Base-by-base conservation (phyloP, 345 rosid genomes). In the Eutrema yunnanense region DNA sequence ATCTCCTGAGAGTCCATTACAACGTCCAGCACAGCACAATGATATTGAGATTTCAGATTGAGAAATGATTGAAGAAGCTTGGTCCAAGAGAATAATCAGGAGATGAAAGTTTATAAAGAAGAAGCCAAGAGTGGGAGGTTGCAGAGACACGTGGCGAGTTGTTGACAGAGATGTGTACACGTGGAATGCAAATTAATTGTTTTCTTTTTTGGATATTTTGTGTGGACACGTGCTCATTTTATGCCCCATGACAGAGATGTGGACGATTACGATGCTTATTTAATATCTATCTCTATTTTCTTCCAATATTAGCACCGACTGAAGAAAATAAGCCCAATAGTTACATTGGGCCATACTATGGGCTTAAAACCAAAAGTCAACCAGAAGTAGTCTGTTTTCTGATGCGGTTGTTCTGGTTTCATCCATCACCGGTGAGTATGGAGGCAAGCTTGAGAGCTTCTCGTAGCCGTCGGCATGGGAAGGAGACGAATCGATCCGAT, bases 1-100 rank as follows among this genome's bases (percentile, higher is more conserved):
- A 85, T 77, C 64, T 81, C 82, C 57, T 84, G 84, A 66, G 92
- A 71, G 63, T 86, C 89, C 97, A 85, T 85, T 12, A 8, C 57
- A 29, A 52, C 52, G 51, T 59, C 41, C 40, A 55, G n/a, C 4
- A 22, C 11, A 30, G 22, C 22, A 19, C 22, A 19, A 19, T 10
- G 26, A 72, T 0, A 41, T 4, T 37, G 52, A 57, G 37, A 27
- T 55, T 12, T 6, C 0, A 56, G 29, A 57, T 22, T 10, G 50
- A 64, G 54, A 29, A 16, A 6, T 0, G 33, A 47, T 22, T 22
- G 36, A 69, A 59, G 14, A n/a, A 62, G 64, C 32, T 65, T 65
- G 61, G 67, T 74, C 73, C 41, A 12, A 65, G 61, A 68, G 65
- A 48, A 12, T 7, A 60, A 61, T 32, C n/a, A 19, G 69, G 78